Base-by-base conservation (phyloP, 2,329 filamentous ascomycete genomes). In the Tolypocladium sp. region DNA sequence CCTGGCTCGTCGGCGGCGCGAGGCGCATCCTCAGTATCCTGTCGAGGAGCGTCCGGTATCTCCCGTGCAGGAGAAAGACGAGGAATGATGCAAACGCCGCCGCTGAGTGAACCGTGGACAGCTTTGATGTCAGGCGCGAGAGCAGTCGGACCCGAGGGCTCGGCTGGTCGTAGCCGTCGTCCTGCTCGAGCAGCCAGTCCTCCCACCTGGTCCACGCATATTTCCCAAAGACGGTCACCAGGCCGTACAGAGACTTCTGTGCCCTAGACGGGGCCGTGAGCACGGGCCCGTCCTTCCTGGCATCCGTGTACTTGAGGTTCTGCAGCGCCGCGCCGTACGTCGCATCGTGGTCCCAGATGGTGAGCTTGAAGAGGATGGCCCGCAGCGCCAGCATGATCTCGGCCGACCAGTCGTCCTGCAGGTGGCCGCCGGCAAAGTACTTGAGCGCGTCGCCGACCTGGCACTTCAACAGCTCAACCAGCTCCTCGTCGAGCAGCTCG, bases 121-220 rank as follows among this genome's bases (percentile, higher is more conserved):
- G 70, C 3, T 83, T 73, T 54, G 86, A 85, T 1, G 91, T 94
- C 56, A 93, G 68, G 40, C 83, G 81, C 13, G 85, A 86, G n/a
- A 96, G 75, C 57, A 80, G 73, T 72, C 78, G 70, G 66, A 85
- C 68, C 33, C 72, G 68, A 13, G 79, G 78, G 33, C 74, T 80
- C 1, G 80, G 80, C 64, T 84, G 79, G 57, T 89, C 85, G 69
- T 90, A 90, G 59, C 89, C 89, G 64, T 90, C 88, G 65, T 92
- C 89, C 61, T 87, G 83, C 58, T 88, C 84, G 17, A 94, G 76
- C 57, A 97, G 79, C 84, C 90, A 93, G 62, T 88, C 86, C 74
- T 96, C 91, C 91, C 92, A 96, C 70, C 91, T 92, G 5, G 85
- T 86, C 93, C 93, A 97, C 15, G 85, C 86, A 71, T 99, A 99